A percentile compares a stretch with the other conserved stretches of the same genome.
These are phyloP conservation scores for Tuber indicum DNA, from an alignment of 495 filamentous ascomycete species.

Conservation along the genomic window DNA sequence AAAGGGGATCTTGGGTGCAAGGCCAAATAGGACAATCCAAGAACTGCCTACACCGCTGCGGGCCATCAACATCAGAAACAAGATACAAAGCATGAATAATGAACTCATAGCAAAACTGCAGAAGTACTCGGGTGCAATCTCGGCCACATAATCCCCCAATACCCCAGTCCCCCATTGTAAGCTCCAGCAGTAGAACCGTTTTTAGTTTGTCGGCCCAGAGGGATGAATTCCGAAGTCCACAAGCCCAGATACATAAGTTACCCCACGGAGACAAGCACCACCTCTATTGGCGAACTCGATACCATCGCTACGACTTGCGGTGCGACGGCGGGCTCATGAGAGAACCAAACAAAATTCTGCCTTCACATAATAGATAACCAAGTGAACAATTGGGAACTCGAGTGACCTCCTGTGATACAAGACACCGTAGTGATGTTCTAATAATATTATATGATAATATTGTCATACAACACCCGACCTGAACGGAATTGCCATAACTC, in stretches of 20 bases:
- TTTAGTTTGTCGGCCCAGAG: not conserved
- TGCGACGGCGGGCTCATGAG: too few species aligned
- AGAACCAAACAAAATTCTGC: not conserved
- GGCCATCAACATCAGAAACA: not conserved
- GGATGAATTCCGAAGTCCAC: not conserved
- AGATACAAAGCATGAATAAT: not conserved
- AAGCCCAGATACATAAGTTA: not conserved
- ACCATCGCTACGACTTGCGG: not conserved
- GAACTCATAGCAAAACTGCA: not conserved
- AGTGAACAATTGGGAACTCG: not conserved
- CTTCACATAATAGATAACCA: not conserved
- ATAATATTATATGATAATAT: not conserved
- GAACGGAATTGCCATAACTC: too few species aligned
- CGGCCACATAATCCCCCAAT: not conserved
- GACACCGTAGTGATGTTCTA: not conserved
- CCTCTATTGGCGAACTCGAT: not conserved
- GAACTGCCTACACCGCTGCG: not conserved
- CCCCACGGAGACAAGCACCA: not conserved
- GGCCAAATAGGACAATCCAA: not conserved
- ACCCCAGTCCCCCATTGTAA: not conserved
- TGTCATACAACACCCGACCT: not conserved
- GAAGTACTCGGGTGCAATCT: not conserved
- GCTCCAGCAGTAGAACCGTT: not conserved
- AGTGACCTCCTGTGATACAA: not conserved
- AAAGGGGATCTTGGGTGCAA: not conserved